Evolutionary conservation across 257 asterid genomes (phyloP), one percentile per base, ranked within the genome.

Genomic region (Craterostigma plantagineum): DNA sequence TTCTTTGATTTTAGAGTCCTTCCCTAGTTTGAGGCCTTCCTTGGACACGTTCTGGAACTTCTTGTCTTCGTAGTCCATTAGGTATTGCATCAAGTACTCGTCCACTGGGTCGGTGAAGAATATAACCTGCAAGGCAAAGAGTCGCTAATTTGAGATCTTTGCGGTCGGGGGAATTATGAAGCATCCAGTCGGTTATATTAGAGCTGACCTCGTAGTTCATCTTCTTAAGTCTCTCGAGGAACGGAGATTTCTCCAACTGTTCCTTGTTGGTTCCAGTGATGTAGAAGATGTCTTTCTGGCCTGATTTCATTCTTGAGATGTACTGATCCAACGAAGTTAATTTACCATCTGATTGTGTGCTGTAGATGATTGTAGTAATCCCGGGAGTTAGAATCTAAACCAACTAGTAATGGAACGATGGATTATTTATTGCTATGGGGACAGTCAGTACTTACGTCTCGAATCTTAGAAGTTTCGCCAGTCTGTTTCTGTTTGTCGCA

Each of bases 221-320:
- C 92, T 87, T 87, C 37, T 47, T 59, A 9, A 87, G 75, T 58
- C 90, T 76, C 61, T 87, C 98, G 1, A 87, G 95, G 92, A 87
- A 87, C 7, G 95, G 98, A 43, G 98, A 87, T 60, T 87, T 82
- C 65, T 82, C 92, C 63, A 87, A 54, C 63, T 87, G 95, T 50
- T 87, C 98, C 72, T 83, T 87, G 81, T 72, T 82, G 18, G 92
- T 47, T 53, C 98, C 95, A 27, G 98, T 82, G 39, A 87, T 79
- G 27, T 87, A 87, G 62, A 82, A 87, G 71, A 87, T 82, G 49
- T 87, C 98, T 54, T 87, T 87, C 75, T 87, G 98, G 42, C 91
- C 85, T 8, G 91, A 45, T 53, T 76, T 87, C 95, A 87, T 87
- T 53, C 98, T 74, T 15, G 93, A 77, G 66, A 87, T 82, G 73